Evolutionary conservation across 257 asterid genomes (phyloP).

Genomic region (Misopates orontium): DNA sequence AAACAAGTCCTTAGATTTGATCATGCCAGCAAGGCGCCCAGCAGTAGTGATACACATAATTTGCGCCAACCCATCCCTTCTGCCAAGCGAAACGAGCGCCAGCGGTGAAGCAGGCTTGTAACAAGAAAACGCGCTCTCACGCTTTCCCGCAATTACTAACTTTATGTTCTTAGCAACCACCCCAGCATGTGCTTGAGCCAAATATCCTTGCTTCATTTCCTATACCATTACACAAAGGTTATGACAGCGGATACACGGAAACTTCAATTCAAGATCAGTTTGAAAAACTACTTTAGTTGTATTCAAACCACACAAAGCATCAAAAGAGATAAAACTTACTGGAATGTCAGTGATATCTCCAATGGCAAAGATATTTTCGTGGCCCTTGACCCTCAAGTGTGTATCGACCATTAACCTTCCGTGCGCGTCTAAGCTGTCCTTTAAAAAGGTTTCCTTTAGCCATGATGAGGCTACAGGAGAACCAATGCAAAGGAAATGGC

Average conservation of each 20-base stretch:
- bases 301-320: slow-evolving; percentile 6
- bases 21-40: slow-evolving; percentile 77
- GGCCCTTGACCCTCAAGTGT: slow-evolving; percentile 66
- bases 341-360: slow-evolving; percentile 79
- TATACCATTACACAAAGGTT: slow-evolving; percentile 16
- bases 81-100: slow-evolving; percentile 73
- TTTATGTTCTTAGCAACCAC: slow-evolving; percentile 71
- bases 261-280: too few relatives aligned
- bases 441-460: slow-evolving; percentile 56
- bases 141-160: slow-evolving; percentile 42
- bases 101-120: slow-evolving; percentile 60
- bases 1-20: slow-evolving; percentile 81
- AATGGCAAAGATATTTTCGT: slow-evolving; percentile 57
- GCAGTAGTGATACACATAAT: slow-evolving; percentile 42
- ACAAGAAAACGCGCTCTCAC: slow-evolving; percentile 39
- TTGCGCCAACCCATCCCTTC: slow-evolving; percentile 64
- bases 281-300: background rate
- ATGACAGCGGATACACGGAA: too few relatives aligned
- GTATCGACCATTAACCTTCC: slow-evolving; percentile 70
- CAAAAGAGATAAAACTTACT: slow-evolving; percentile 42
- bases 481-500: slow-evolving; percentile 72
- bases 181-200: slow-evolving; percentile 62
- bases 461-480: slow-evolving; percentile 67
- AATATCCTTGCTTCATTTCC: slow-evolving; percentile 88
- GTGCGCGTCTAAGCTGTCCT: slow-evolving; percentile 52